Evolutionary conservation across 257 asterid genomes (phyloP).

Genomic region (Phtheirospermum japonicum): DNA sequence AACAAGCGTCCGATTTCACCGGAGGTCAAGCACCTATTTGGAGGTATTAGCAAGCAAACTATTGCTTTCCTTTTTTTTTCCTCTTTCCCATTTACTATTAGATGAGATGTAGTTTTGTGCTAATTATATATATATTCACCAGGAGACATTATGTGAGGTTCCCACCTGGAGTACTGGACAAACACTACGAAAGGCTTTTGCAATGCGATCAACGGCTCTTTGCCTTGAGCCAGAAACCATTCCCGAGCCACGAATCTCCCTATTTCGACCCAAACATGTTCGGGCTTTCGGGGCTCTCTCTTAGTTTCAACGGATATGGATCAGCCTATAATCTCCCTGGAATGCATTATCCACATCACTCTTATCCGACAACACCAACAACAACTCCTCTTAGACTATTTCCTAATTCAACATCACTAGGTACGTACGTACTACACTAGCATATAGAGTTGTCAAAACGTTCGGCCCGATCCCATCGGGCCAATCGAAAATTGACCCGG

Average conservation of each 20-base stretch:
- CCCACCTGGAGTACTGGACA: slow-evolving; percentile 49
- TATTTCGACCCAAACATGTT: slow-evolving; percentile 36
- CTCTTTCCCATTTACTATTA: too few relatives aligned
- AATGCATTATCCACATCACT: slow-evolving; percentile 7
- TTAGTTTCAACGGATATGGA: slow-evolving; percentile 26
- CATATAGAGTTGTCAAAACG: too few relatives aligned
- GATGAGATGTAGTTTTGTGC: too few relatives aligned
- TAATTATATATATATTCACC: neutral
- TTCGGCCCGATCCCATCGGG: too few relatives aligned
- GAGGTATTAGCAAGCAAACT: slow-evolving; percentile 38
- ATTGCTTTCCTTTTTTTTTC: too few relatives aligned
- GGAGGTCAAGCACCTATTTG: slow-evolving; percentile 63
- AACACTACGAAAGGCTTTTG: slow-evolving; percentile 52
- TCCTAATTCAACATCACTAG: slow-evolving; percentile 33
- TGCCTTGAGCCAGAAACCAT: slow-evolving; percentile 39
- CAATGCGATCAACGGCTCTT: slow-evolving; percentile 37
- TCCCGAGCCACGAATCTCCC: slow-evolving; percentile 41
- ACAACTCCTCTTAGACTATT: slow-evolving; percentile 1
- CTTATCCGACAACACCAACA: slow-evolving; percentile 5
- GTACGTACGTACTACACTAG: slow-evolving; percentile 23
- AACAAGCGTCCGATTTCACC: slow-evolving; percentile 55
- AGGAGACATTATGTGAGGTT: slow-evolving; percentile 60
- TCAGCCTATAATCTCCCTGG: neutral
- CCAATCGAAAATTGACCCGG: too few relatives aligned
- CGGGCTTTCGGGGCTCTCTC: slow-evolving; percentile 24